These are phyloP conservation scores for Acaromyces ingoldii DNA, from an alignment of 1,284 basidiomycete genomes.

Conservation along the genomic window DNA sequence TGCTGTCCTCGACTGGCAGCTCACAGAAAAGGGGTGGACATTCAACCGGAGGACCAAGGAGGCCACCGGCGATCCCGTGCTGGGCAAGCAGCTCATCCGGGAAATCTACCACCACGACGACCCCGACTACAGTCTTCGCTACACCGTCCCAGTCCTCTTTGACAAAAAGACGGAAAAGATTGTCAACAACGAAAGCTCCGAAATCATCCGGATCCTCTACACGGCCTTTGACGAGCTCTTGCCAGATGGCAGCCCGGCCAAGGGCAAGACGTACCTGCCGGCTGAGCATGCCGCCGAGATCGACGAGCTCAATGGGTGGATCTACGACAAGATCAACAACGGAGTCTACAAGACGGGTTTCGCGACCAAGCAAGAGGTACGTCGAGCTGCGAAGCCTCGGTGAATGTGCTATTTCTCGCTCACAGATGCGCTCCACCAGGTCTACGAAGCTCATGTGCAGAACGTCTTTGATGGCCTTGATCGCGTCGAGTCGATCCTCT, in stretches of 20 bases:
- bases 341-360: conserved; percentile 81
- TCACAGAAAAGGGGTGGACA: conserved; percentile 76
- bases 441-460: conserved; percentile 65
- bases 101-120: conserved; percentile 79
- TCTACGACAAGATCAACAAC: conserved; percentile 55
- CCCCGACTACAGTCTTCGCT: conserved; percentile 53
- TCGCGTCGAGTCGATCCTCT: conserved; percentile 52
- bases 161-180: conserved; percentile 79
- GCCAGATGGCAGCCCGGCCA: conserved; percentile 19
- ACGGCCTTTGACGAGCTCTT: conserved; percentile 49
- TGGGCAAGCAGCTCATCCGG: conserved; percentile 64
- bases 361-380: conserved; percentile 75
- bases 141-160: conserved; percentile 72
- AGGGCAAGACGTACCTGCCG: conserved; percentile 61
- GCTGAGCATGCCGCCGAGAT: conserved; percentile 62
- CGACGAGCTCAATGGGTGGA: conserved; percentile 80
- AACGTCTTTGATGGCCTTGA: conserved; percentile 68
- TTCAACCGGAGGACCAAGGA: conserved; percentile 60
- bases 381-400: conserved; percentile 52
- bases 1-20: no score
- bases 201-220: conserved; percentile 82
- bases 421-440: conserved; percentile 59
- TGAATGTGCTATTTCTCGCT: no score
- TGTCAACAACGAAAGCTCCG: conserved; percentile 65
- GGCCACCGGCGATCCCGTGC: no score